Evolutionary conservation across 2,329 filamentous ascomycete genomes (phyloP).

Genomic region (Aspergillus costaricaensis): DNA sequence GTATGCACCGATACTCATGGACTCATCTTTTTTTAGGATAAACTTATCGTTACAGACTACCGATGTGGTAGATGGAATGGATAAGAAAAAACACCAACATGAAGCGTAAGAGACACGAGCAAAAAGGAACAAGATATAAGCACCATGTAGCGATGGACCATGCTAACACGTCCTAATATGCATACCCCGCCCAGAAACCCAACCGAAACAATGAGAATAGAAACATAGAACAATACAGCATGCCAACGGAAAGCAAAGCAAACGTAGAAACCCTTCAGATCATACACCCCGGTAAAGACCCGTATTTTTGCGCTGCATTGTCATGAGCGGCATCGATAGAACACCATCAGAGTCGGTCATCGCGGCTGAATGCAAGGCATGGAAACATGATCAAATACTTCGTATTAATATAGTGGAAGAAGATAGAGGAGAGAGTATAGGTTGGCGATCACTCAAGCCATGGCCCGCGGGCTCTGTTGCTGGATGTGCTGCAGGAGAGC

Average conservation of each 20-base stretch:
- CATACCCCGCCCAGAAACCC: slow-evolving; percentile 30
- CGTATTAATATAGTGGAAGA: slow-evolving; percentile 20
- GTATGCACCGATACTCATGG: slow-evolving; percentile 16
- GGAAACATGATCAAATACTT: slow-evolving; percentile 24
- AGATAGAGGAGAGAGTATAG: slow-evolving; percentile 13
- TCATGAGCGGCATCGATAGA: slow-evolving; percentile 23
- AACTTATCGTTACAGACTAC: slow-evolving; percentile 40
- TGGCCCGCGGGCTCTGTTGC: slow-evolving; percentile 50
- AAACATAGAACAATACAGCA: slow-evolving; percentile 23
- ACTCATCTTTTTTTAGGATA: slow-evolving; percentile 33
- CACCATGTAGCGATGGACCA: slow-evolving; percentile 26
- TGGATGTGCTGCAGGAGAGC: slow-evolving; percentile 49
- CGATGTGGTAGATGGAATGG: slow-evolving; percentile 21
- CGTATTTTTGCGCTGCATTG: slow-evolving; percentile 22
- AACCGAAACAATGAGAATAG: slow-evolving; percentile 23
- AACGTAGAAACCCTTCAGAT: slow-evolving; percentile 22
- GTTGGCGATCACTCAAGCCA: slow-evolving; percentile 28
- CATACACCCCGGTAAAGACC: slow-evolving; percentile 25
- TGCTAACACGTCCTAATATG: slow-evolving; percentile 28
- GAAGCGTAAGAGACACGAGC: slow-evolving; percentile 21
- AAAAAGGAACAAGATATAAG: slow-evolving; percentile 24
- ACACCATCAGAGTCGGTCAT: slow-evolving; percentile 20
- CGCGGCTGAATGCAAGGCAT: slow-evolving; percentile 26
- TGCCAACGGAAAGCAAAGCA: slow-evolving; percentile 19
- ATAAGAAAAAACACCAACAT: slow-evolving; percentile 24